phyloP scores from a whole-genome alignment of 192 early-diverging fungal genomes.

The Jimgerdemannia lactiflua region DNA sequence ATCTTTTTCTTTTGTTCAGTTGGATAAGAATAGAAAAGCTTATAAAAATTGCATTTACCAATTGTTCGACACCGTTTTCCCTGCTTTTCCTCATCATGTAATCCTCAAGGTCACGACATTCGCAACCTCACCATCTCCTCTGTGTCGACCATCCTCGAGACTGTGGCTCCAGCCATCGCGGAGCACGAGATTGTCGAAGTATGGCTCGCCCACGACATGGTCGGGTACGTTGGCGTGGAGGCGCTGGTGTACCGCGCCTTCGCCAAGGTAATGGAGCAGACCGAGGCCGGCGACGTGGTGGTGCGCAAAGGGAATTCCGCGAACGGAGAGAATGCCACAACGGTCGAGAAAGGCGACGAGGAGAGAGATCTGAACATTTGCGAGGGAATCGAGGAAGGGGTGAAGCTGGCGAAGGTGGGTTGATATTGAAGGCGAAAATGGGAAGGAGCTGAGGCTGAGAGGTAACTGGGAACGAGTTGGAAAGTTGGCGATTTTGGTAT shows the following conservation, averaged over 20 bases:
- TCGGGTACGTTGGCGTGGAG: constrained; percentile 53
- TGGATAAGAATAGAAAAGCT: no score
- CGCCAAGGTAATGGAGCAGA: constrained; percentile 56
- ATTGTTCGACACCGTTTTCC: not conserved
- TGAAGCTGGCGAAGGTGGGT: constrained; percentile 48
- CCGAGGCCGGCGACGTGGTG: constrained; percentile 54
- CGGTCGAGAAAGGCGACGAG: constrained; percentile 17
- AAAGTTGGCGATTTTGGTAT: no score
- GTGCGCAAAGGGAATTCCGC: constrained; percentile 36
- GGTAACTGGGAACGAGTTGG: no score
- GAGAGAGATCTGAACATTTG: constrained; percentile 51
- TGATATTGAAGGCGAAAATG: no score
- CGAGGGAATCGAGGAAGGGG: constrained; percentile 50
- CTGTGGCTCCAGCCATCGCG: constrained; percentile 56
- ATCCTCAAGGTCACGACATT: constrained; percentile 40
- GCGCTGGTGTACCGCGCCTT: constrained; percentile 50
- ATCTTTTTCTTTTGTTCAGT: not conserved
- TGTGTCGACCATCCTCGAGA: constrained; percentile 48
- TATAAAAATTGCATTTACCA: no score
- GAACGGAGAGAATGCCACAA: constrained; percentile 1
- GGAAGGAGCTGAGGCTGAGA: no score
- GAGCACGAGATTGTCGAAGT: constrained; percentile 60
- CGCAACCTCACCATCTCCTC: constrained; percentile 42
- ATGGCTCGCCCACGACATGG: constrained; percentile 55
- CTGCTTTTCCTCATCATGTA: not conserved